Evolutionary conservation across 2,329 filamentous ascomycete genomes (phyloP), one percentile per base, ranked within the genome.

Genomic region (Phialophora expanda): DNA sequence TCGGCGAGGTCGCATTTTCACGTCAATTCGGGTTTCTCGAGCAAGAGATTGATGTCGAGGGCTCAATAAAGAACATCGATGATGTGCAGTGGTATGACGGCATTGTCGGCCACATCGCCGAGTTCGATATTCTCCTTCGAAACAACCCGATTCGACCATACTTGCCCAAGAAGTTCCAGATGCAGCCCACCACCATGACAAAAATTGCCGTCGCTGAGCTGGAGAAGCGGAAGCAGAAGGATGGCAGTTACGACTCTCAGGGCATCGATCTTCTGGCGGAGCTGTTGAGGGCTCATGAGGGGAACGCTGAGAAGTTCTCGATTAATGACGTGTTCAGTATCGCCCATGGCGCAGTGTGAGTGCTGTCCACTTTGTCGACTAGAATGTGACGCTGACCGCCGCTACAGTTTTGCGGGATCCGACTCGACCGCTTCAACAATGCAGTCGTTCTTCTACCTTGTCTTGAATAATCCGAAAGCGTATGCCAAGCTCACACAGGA

Each of bases 381-480:
- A 14, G 24, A 32, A 26, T 14, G 20, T 61, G 2, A 14, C 28
- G 20, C 50, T 41, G 34, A 38, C 20, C 28, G 48, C 24, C 6
- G 4, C 22, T 61, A n/a, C 46, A 69, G 67, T 9, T 72, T 74
- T n/a, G 76, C 75, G 20, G 86, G 86, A 28, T 87, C 86, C 12
- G 86, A 88, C 75, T 87, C 85, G 0, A 87, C 86, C 0, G 85
- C 86, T 11, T 85, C 83, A 3, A 85, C 84, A 0, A 86, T 86
- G 83, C 83, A 85, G 68, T 85, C 83, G 55, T 84, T 85, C 73
- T 84, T 84, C 76, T 83, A 81, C 76, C 79, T 80, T 41, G 76
- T 83, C 0, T 77, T 86, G 8, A 79, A 82, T 44, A 78, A 80
- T n/a, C 76, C 77, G 0, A 73, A 72, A 0, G 66, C 58, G 12